phyloP scores from a whole-genome alignment of 116 monocot species.

The Cymodocea nodosa region DNA sequence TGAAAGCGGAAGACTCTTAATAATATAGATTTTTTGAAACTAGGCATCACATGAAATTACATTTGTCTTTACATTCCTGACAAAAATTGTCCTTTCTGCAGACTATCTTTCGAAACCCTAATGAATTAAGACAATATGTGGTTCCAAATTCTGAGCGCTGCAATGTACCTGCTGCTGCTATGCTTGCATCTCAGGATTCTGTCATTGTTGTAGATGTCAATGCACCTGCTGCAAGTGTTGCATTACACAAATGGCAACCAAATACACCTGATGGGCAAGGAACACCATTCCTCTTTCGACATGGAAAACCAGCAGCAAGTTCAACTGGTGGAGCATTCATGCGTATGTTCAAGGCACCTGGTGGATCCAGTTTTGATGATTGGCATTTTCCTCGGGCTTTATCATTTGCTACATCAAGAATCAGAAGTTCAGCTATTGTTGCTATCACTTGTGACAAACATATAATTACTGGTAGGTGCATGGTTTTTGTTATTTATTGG shows the following conservation, averaged over 20 bases:
- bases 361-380: slow-evolving; percentile 40
- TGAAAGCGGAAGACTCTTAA: no score
- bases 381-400: slow-evolving; percentile 78
- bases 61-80: neutral
- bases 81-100: slow-evolving; percentile 13
- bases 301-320: slow-evolving; percentile 45
- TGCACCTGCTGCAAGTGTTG: slow-evolving; percentile 64
- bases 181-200: slow-evolving; percentile 69
- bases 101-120: slow-evolving; percentile 87
- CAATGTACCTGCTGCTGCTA: slow-evolving; percentile 78
- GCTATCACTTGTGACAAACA: slow-evolving; percentile 74
- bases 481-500: neutral
- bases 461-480: slow-evolving; percentile 63
- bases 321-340: slow-evolving; percentile 64
- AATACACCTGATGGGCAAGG: slow-evolving; percentile 89
- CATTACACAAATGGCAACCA: slow-evolving; percentile 88
- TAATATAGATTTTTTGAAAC: no score
- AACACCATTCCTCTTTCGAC: slow-evolving; percentile 78
- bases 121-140: slow-evolving; percentile 42
- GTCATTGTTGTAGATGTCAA: slow-evolving; percentile 67
- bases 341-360: slow-evolving; percentile 75
- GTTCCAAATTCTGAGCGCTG: slow-evolving; percentile 81
- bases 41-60: neutral
- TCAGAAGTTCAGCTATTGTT: slow-evolving; percentile 59
- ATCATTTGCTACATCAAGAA: slow-evolving; percentile 70